Conservation (phyloP, 1,284 basidiomycete species). For the Paramarasmius palmivorus region DNA sequence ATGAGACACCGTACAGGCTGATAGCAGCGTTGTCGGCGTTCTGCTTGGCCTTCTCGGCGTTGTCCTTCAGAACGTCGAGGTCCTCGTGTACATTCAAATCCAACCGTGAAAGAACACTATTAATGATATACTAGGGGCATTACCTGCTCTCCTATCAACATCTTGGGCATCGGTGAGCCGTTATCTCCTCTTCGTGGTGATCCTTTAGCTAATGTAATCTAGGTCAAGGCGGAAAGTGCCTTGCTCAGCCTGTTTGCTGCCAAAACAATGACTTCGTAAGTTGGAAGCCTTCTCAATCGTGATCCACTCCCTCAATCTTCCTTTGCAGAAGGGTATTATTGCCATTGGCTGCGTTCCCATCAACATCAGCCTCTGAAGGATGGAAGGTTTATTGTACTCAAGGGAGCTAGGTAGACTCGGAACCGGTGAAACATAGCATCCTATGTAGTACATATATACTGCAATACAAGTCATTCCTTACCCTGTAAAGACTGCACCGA, state of each 20-base stretch:
- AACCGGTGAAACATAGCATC: too few relatives aligned
- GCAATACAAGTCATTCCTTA: too few relatives aligned
- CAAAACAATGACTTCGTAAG: slow-evolving; percentile 33
- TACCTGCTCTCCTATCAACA: slow-evolving; percentile 30
- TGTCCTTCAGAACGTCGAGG: slow-evolving; percentile 26
- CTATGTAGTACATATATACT: too few relatives aligned
- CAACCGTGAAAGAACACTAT: too few relatives aligned
- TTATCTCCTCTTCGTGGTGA: neutral
- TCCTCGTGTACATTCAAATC: slow-evolving; percentile 20
- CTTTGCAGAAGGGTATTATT: slow-evolving; percentile 28
- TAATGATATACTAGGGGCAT: slow-evolving; percentile 22
- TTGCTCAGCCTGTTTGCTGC: slow-evolving; percentile 38
- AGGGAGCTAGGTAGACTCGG: too few relatives aligned
- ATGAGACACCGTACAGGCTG: slow-evolving; percentile 20
- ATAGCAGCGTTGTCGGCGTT: slow-evolving; percentile 18
- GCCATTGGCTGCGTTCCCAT: slow-evolving; percentile 40
- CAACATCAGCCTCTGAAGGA: slow-evolving; percentile 31
- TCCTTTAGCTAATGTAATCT: neutral
- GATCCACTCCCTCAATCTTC: too few relatives aligned
- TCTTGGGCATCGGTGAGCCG: slow-evolving; percentile 26
- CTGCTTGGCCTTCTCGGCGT: slow-evolving; percentile 30
- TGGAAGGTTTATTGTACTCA: too few relatives aligned
- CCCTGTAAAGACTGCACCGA: too few relatives aligned
- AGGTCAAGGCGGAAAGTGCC: slow-evolving; percentile 25
- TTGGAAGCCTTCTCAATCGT: too few relatives aligned